Evolutionary conservation across 768 basidiomycete genomes (phyloP).

Genomic region (Strobilomyces dryophilus): DNA sequence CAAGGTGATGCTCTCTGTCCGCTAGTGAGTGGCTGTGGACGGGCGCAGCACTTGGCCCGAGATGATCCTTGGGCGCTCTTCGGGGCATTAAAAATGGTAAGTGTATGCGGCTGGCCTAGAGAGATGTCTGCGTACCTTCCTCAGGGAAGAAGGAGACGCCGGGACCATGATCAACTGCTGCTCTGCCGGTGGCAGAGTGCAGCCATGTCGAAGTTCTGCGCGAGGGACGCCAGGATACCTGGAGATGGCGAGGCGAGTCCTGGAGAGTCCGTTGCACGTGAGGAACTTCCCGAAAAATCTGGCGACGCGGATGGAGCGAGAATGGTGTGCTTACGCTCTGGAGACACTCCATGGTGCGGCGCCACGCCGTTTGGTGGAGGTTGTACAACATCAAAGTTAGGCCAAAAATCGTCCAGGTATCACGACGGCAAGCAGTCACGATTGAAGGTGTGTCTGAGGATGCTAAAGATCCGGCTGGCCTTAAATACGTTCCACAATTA

Average conservation of each 20-base stretch:
- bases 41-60: constrained; percentile 64
- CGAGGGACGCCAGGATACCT: constrained; percentile 44
- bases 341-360: constrained; percentile 76
- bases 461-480: not conserved
- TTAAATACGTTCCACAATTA: constrained; percentile 25
- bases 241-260: constrained; percentile 81
- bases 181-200: constrained; percentile 69
- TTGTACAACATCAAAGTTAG: constrained; percentile 85
- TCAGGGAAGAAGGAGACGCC: constrained; percentile 75
- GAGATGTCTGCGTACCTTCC: constrained; percentile 49
- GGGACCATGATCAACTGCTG: constrained; percentile 62
- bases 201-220: constrained; percentile 63
- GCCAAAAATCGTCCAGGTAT: constrained; percentile 14
- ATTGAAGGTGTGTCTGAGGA: constrained; percentile 14
- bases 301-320: constrained; percentile 2
- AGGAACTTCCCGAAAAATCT: constrained; percentile 16
- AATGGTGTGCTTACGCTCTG: constrained; percentile 44
- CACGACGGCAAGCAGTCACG: not conserved
- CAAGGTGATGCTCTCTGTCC: constrained; percentile 48
- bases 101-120: constrained; percentile 2
- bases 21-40: constrained; percentile 65
- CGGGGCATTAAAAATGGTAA: constrained; percentile 8
- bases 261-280: constrained; percentile 24
- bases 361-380: constrained; percentile 79
- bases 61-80: constrained; percentile 73